These are phyloP conservation scores for Gomphus sp. DNA, from an alignment of 1,284 basidiomycete species.

Conservation along the genomic window DNA sequence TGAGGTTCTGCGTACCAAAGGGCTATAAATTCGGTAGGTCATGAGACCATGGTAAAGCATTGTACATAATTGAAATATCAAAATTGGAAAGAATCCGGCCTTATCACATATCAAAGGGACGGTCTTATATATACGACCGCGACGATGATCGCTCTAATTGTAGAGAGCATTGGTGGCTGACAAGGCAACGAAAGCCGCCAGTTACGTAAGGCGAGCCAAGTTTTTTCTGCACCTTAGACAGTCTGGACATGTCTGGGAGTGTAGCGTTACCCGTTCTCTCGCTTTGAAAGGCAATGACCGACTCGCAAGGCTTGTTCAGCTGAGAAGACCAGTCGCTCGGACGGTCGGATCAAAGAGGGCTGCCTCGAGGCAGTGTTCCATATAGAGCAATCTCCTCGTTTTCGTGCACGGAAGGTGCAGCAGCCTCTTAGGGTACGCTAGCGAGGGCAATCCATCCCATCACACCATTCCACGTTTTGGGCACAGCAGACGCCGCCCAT, in stretches of 20 bases:
- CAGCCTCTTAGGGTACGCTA: background rate
- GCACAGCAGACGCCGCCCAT: background rate
- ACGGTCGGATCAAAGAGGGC: slow-evolving; percentile 9
- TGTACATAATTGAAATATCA: background rate
- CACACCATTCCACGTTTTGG: background rate
- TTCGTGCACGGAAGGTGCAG: background rate
- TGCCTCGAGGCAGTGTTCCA: slow-evolving; percentile 11
- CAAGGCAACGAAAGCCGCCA: no score
- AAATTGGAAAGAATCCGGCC: background rate
- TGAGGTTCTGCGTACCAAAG: background rate
- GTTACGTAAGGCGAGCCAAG: background rate
- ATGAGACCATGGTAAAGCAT: background rate
- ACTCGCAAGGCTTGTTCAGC: background rate
- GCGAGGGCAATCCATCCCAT: background rate
- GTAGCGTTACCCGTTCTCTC: background rate
- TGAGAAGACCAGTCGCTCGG: slow-evolving; percentile 1
- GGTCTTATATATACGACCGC: no score
- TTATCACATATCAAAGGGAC: no score
- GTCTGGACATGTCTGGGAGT: background rate
- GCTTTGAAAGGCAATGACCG: background rate
- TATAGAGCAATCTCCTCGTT: slow-evolving; percentile 6
- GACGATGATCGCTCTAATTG: background rate
- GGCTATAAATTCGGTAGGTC: background rate
- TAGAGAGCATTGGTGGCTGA: no score
- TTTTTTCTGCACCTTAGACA: background rate